Evolutionary conservation across 208 protist species (phyloP).

Genomic region (Crithidia brevicula): DNA sequence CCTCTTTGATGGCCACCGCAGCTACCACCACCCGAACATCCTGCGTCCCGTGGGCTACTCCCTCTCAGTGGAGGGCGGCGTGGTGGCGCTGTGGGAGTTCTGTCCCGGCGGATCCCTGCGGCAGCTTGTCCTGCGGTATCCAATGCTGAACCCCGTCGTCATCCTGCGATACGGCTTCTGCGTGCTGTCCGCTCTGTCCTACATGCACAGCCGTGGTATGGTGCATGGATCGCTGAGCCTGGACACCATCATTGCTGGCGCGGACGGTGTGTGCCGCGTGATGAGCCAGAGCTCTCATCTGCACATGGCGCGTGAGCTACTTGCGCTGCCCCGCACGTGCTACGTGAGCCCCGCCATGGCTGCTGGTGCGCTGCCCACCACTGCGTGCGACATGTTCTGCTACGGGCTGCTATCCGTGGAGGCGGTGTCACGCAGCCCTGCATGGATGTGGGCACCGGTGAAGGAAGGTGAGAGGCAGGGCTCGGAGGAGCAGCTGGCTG

Average conservation of each 20-base stretch:
- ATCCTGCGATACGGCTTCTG: constrained; percentile 49
- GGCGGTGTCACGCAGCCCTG: constrained; percentile 32
- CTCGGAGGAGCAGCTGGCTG: background rate
- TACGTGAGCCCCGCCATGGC: constrained; percentile 80
- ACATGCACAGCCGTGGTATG: constrained; percentile 57
- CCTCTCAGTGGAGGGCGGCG: constrained; percentile 6
- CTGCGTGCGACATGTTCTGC: constrained; percentile 66
- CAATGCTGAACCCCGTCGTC: constrained; percentile 12
- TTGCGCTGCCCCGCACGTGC: constrained; percentile 34
- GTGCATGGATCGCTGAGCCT: constrained; percentile 71
- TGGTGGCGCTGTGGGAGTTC: constrained; percentile 40
- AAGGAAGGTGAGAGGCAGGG: background rate
- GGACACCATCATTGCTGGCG: constrained; percentile 67
- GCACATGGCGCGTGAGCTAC: constrained; percentile 16
- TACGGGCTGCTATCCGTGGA: constrained; percentile 66
- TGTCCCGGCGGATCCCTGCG: constrained; percentile 42
- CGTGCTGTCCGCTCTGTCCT: constrained; percentile 55
- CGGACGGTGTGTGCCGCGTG: constrained; percentile 64
- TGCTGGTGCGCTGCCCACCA: constrained; percentile 37
- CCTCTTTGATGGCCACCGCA: background rate
- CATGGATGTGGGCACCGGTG: constrained; percentile 42
- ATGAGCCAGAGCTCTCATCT: constrained; percentile 40
- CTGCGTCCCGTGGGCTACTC: constrained; percentile 11
- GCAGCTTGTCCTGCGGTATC: constrained; percentile 31
- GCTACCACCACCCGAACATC: constrained; percentile 16